Evolutionary conservation across 1,284 basidiomycete genomes (phyloP), one percentile per base, ranked within the genome.

Genomic region (Ceratobasidium sp.): DNA sequence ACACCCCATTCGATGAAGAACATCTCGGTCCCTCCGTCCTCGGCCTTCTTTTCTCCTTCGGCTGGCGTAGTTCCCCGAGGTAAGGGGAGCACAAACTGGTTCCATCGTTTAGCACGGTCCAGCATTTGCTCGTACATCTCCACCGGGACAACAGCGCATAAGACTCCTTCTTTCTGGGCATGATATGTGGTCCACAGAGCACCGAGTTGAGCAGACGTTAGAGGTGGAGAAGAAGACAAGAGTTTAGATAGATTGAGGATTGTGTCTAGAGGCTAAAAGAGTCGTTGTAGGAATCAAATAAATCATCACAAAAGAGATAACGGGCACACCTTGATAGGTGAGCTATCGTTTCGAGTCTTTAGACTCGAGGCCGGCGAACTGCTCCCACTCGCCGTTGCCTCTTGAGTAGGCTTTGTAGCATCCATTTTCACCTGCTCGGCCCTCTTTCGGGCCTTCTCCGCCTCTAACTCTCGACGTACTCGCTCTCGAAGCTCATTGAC

Each of bases 101-200:
- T 89, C 78, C 92, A 94, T 76, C 83, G 83, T 74, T 82, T 81
- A 14, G 89, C 93, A 26, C 87, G 81, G 23, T 77, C 76, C 26
- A 87, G 78, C 90, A 98, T 92, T 75, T 85, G 85, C 43, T 85
- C 78, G 81, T 97, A 97, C n/a, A 87, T 86, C 4, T 85, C 83
- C 53, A 89, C 76, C 0, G 94, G 89, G 12, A 97, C 84, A 2
- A 89, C 84, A 0, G 95, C 95, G 73, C 90, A 95, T 21, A 97
- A 85, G 3, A 79, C 86, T 94, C 6, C 93, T 93, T 55, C 89
- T 86, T 8, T 94, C 90, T 0, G 92, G 90, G 88, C 86, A 80
- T 97, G 95, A 78, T 95, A 97, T 0, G 91, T 86, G n/a, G 88
- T 92, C 96, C 96, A 97, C 0, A 97, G 84, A 0, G 89, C 85